These are phyloP conservation scores for Didymella sp. DNA, from an alignment of 2,329 filamentous ascomycete genomes.

Conservation along the genomic window DNA sequence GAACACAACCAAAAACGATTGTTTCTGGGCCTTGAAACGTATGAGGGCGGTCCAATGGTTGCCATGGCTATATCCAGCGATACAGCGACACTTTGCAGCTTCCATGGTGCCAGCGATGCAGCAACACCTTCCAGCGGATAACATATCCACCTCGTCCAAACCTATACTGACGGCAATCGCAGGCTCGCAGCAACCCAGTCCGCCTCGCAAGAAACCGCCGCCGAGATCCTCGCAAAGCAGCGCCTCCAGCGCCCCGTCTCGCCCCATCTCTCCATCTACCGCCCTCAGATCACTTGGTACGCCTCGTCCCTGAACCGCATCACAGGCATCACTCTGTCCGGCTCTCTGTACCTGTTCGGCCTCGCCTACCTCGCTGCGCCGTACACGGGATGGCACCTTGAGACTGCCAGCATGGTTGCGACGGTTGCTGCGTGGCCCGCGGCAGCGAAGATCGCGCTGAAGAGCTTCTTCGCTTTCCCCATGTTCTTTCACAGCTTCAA, in stretches of 20 bases:
- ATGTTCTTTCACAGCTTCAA: conserved; percentile 74
- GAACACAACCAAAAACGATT: background rate
- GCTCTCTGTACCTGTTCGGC: conserved; percentile 79
- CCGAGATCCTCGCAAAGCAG: conserved; percentile 78
- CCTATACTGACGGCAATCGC: conserved; percentile 19
- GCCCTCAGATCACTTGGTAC: conserved; percentile 84
- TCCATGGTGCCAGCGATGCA: background rate
- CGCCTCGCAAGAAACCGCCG: conserved; percentile 61
- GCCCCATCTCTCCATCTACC: conserved; percentile 87
- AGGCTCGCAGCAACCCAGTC: conserved; percentile 64
- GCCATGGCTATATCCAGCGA: background rate
- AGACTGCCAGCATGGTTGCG: conserved; percentile 68
- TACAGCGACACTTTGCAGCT: too few species aligned
- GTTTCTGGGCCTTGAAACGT: background rate
- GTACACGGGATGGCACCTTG: conserved; percentile 73
- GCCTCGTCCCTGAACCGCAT: conserved; percentile 79
- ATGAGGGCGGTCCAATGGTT: background rate
- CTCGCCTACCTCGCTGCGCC: conserved; percentile 82
- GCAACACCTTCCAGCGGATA: background rate
- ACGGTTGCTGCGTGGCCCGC: conserved; percentile 68
- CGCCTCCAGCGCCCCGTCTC: conserved; percentile 81
- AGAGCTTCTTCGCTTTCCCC: conserved; percentile 66
- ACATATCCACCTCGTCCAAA: background rate
- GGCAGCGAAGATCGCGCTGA: conserved; percentile 64
- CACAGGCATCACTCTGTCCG: conserved; percentile 77